Evolutionary conservation across 176 grass and related monocot species (phyloP), one percentile per base, ranked within the genome.

Genomic region (Lolium multiflorum): DNA sequence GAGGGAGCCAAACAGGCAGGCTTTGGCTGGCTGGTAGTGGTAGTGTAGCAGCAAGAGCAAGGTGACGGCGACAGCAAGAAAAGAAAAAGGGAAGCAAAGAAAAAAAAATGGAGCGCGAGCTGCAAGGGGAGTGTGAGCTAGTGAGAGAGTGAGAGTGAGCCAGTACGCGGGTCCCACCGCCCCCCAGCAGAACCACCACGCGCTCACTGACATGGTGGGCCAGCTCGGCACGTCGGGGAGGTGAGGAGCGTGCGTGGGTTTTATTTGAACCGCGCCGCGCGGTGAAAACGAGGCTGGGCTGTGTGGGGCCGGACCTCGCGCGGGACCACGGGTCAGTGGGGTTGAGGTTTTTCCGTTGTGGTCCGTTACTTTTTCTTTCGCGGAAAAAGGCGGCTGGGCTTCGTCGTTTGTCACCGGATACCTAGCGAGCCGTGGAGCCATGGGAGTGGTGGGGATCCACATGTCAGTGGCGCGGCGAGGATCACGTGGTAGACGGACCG

Each of bases 371-470:
- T 31, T 77, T 71, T 61, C 63, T 71, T 14, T 0, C 4, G 3
- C 4, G 1, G 3, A 7, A 67, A 66, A 67, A 56, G 17, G 66
- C 18, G 80, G 48, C 58, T 24, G 51, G 51, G 9, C 84, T 16
- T 80, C 79, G 73, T 64, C 89, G 8, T 74, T 82, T 87, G 41
- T 83, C 61, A 83, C 80, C 47, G 56, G 65, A 13, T 65, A 74
- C 56, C 74, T 47, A 24, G 56, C 48, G 10, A 58, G 26, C 14
- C 10, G 9, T 1, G 1, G 20, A 0, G 9, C 17, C 2, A 25
- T 15, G 17, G 20, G 60, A 15, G 20, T 26, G 52, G 26, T 61
- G 64, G 0, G 6, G 67, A 41, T 17, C 74, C 17, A n/a, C 14
- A 15, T 66, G 80, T 91, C 80, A 87, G 80, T 39, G 55, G 6